Evolutionary conservation across 495 filamentous ascomycete genomes (phyloP), one percentile per base, ranked within the genome.

Genomic region (Mycothermus thermophilus): DNA sequence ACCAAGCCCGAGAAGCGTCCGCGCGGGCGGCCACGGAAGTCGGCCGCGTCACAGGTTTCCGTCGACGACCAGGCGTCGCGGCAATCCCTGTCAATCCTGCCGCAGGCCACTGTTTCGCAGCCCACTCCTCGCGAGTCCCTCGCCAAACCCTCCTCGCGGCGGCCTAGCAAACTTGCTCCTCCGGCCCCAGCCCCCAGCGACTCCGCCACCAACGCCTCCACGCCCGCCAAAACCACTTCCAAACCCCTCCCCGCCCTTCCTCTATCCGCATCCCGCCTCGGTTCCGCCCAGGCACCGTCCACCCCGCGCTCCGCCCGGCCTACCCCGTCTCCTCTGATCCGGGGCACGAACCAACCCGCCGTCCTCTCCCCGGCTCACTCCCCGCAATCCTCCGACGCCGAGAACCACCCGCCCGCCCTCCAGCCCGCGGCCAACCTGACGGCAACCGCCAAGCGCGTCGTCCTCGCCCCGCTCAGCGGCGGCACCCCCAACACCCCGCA

Each of bases 371-470:
- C 73, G 4, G 76, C 75, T 1, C 65, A 67, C 30, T 80, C 81
- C 8, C 75, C 77, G 0, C 79, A 83, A 40, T 75, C 80, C 3
- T 85, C 81, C n/a, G 76, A 86, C 56, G 80, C 77, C 1, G 81
- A 86, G 48, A 86, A 86, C 42, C 73, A 69, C 12, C 80, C 79
- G 1, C 81, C 80, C 3, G 77, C 76, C 1, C 71, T 75, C 3
- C 71, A 66, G 34, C 67, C 67, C 2, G 62, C 67, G 8, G 32
- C 46, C 44, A 47, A 56, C 37, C 31, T 42, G n/a, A 53, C 28
- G 12, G 4, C 12, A 15, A 28, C 13, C 22, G 23, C 29, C 22
- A 32, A 50, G 32, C 49, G 58, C 28, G 32, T 57, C 16, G 44
- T 48, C n/a, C 36, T 67, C n/a, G 56, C 54, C 4, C 74, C 77